Conservation (phyloP, 768 basidiomycete genomes). For the Mycena floridula region DNA sequence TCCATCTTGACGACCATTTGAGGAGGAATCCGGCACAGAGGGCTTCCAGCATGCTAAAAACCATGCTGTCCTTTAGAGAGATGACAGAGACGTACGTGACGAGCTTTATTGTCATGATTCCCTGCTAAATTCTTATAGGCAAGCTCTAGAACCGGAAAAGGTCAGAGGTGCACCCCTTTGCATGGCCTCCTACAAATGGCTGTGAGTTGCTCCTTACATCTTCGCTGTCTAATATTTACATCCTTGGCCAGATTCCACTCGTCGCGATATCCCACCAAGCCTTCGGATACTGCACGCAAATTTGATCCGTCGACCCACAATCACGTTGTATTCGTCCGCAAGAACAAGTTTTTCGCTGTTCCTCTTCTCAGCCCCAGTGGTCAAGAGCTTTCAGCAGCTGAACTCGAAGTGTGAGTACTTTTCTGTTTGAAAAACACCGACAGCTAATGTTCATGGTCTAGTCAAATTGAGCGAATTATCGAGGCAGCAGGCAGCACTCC, state of each 20-base stretch:
- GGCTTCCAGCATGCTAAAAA: conserved; percentile 81
- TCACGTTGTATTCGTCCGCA: conserved; percentile 86
- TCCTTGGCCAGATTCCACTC: conserved; percentile 78
- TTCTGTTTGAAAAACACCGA: background rate
- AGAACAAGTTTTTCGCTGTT: conserved; percentile 88
- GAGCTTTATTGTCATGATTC: background rate
- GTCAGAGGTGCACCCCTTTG: conserved; percentile 71
- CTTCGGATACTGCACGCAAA: conserved; percentile 78
- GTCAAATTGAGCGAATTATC: conserved; percentile 68
- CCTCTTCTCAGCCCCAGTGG: conserved; percentile 60
- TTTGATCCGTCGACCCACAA: conserved; percentile 72
- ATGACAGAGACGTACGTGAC: conserved; percentile 69
- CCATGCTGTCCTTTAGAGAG: conserved; percentile 78
- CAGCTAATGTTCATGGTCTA: conserved; percentile 14
- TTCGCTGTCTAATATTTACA: background rate
- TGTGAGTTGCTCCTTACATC: conserved; percentile 38
- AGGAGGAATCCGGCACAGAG: conserved; percentile 54
- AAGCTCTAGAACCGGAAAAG: conserved; percentile 84
- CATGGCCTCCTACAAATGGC: conserved; percentile 94
- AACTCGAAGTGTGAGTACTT: conserved; percentile 63
- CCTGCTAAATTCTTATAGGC: conserved; percentile 29
- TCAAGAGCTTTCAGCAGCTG: conserved; percentile 65
- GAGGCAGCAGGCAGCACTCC: conserved; percentile 45
- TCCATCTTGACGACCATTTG: conserved; percentile 66
- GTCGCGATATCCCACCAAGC: conserved; percentile 78